phyloP scores from a whole-genome alignment of 2,329 filamentous ascomycete genomes.

The Arthrobotrys entomopaga region DNA sequence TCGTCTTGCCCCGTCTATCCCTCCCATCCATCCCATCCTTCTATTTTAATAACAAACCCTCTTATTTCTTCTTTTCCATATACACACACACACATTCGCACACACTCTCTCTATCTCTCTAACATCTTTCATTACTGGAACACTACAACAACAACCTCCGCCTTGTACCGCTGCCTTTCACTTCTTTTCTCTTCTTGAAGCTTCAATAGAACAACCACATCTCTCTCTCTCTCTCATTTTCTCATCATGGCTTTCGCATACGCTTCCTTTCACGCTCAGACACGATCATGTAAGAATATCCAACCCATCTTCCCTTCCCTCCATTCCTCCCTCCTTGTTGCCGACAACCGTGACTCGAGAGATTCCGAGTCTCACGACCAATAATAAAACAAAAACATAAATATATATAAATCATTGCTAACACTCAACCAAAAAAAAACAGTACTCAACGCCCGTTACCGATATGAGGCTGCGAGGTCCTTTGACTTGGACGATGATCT shows the following conservation, averaged over 20 bases:
- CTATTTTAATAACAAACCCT: constrained; percentile 21
- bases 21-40: constrained; percentile 19
- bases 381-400: too few species aligned
- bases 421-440: constrained; percentile 82
- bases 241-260: constrained; percentile 59
- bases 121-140: too few species aligned
- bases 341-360: too few species aligned
- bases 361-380: too few species aligned
- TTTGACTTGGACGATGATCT: constrained; percentile 97
- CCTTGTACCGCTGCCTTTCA: constrained; percentile 12
- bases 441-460: constrained; percentile 80
- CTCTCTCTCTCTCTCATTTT: constrained; percentile 23
- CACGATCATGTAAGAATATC: constrained; percentile 54
- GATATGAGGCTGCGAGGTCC: constrained; percentile 89
- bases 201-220: neutral
- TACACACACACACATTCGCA: too few species aligned
- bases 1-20: constrained; percentile 17
- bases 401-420: constrained; percentile 65
- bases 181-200: neutral
- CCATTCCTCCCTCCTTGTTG: constrained; percentile 56
- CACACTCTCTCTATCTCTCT: constrained; percentile 9
- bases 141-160: constrained; percentile 3
- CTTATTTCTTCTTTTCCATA: neutral
- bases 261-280: constrained; percentile 56
- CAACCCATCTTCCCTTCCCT: constrained; percentile 27